Evolutionary conservation across 2,329 filamentous ascomycete species (phyloP), one percentile per base, ranked within the genome.

Genomic region (Botrytis cinerea): DNA sequence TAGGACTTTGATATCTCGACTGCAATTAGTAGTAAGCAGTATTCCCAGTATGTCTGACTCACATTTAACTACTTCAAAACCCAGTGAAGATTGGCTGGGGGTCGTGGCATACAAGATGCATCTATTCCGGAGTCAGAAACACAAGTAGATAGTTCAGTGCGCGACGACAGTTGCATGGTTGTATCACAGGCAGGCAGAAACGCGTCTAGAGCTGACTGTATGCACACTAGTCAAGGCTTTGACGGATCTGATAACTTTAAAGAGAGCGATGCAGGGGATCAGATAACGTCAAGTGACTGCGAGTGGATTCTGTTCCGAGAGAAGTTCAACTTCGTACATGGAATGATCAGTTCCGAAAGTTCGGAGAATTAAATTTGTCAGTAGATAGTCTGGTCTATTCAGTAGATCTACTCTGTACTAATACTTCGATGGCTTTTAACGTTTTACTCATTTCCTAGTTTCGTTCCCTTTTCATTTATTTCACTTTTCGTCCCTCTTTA

Each of bases 381-480:
- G 10, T 3, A 16, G 32, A 10, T 5, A 38, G 2, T 38, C 32
- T 35, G 12, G 38, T 20, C 1, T 32, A 4, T 22, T 38, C 57
- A 12, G 1, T 22, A 59, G 1, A 28, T 9, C 0, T 32, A 59
- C 28, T 28, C 18, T 0, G 16, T 9, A 4, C 18, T 2, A 4
- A 59, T 20, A 32, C 7, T 57, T 57, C 16, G 51, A 59, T 20
- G 18, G 4, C 18, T 20, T 59, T 20, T 4, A 10, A 20, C 3
- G 7, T 20, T 10, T 32, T 59, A 6, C 2, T 16, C 0, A 54
- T 54, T 28, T 14, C 16, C 3, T 18, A 32, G 0, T 59, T 59
- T 7, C 3, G 28, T 59, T 32, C 20, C 9, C 28, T 10, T 32
- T 59, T 28, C 35, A 20, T 59, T 20, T 22, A n/a, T 14, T 2